phyloP scores from a whole-genome alignment of 768 basidiomycete species.

The Rhizopogon vulgaris region DNA sequence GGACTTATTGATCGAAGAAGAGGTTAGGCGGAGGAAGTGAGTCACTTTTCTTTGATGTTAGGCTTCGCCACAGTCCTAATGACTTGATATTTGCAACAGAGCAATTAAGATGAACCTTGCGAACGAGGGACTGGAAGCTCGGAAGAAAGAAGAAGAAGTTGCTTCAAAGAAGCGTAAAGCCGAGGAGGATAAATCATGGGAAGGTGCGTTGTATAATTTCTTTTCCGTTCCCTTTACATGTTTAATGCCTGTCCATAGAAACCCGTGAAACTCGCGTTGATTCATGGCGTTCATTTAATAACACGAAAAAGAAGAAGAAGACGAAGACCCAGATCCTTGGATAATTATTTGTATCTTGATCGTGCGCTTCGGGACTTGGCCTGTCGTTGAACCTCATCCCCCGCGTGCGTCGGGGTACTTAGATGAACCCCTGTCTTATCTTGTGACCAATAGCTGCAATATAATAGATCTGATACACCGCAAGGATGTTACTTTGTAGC shows the following conservation, averaged over 20 bases:
- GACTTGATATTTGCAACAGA: constrained; percentile 30
- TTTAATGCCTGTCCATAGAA: background rate
- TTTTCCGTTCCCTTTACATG: background rate
- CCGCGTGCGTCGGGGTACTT: background rate
- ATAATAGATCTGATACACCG: background rate
- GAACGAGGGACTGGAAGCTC: constrained; percentile 89
- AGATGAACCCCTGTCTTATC: background rate
- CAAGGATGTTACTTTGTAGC: background rate
- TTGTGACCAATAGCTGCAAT: background rate
- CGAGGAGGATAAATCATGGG: constrained; percentile 86
- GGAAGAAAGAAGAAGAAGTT: constrained; percentile 86
- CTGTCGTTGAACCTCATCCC: background rate
- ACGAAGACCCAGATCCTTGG: constrained; percentile 61
- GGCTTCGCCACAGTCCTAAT: constrained; percentile 2
- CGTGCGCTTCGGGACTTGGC: background rate
- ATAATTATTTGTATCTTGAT: constrained; percentile 17
- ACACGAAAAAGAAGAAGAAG: constrained; percentile 81
- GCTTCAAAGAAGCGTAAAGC: constrained; percentile 74
- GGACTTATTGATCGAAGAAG: constrained; percentile 85
- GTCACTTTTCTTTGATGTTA: constrained; percentile 18
- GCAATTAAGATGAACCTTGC: constrained; percentile 88
- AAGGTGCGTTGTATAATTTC: constrained; percentile 46
- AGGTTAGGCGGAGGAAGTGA: constrained; percentile 77
- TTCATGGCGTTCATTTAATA: constrained; percentile 75
- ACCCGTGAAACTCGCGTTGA: constrained; percentile 72